phyloP scores from a whole-genome alignment of 306 rosid genomes.

The Lathyrus tuberosus region DNA sequence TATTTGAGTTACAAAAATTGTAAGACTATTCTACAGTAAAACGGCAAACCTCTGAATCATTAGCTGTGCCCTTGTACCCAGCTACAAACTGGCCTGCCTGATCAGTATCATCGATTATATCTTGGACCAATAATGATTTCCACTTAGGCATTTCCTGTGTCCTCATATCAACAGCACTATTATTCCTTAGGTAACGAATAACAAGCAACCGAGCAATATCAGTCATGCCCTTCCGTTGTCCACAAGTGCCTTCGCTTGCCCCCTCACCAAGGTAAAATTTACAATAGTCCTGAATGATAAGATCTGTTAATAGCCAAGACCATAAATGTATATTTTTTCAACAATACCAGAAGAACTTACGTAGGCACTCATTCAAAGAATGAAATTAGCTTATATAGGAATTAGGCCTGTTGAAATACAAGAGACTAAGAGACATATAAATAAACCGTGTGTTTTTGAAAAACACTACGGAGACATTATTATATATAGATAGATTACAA shows the following conservation, averaged over 20 bases:
- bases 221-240: conserved; percentile 59
- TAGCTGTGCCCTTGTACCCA: conserved; percentile 74
- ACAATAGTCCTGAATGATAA: conserved; percentile 67
- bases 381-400: conserved; percentile 11
- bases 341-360: conserved; percentile 10
- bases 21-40: conserved; percentile 18
- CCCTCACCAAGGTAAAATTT: conserved; percentile 74
- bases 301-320: conserved; percentile 27
- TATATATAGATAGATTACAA: no score
- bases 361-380: conserved; percentile 1
- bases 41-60: conserved; percentile 62
- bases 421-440: no score
- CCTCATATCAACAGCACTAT: conserved; percentile 50
- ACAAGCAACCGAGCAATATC: conserved; percentile 74
- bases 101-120: conserved; percentile 62
- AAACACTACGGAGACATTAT: no score
- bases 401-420: no score
- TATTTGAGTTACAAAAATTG: conserved; percentile 17
- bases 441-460: no score
- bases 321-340: conserved; percentile 26
- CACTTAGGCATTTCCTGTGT: conserved; percentile 49
- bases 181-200: conserved; percentile 78
- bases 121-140: conserved; percentile 46
- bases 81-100: conserved; percentile 90
- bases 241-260: conserved; percentile 78